Evolutionary conservation across 257 asterid species (phyloP), one percentile per base, ranked within the genome.

Genomic region (Rauvolfia tetraphylla): DNA sequence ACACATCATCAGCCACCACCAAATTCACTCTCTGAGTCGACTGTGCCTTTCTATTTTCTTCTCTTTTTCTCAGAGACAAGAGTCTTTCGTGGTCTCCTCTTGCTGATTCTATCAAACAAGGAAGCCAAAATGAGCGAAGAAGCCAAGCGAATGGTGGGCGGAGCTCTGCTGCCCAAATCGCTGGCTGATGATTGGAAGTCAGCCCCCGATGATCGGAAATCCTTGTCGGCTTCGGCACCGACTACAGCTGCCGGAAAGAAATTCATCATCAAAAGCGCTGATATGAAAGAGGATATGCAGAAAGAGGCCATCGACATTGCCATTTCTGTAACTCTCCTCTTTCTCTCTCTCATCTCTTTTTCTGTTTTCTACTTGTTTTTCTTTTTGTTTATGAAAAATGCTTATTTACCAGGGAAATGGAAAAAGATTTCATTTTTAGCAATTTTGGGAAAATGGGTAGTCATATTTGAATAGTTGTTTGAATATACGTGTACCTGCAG

Each of bases 231-330:
- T 71, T 80, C 97, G 58, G 81, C 72, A 22, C 72, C 84, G 33
- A 42, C 75, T 5, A 69, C 84, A 31, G 71, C 83, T 39, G 34
- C 87, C 51, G 90, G 86, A 29, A 89, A 89, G 84, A 95, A 95
- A 78, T 90, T 89, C 72, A 76, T 84, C 78, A 91, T 95, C 56
- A 95, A 95, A 84, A 95, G 96, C 80, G 97, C 98, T 1, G 99
- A 95, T 79, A 95, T 95, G 99, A 92, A 91, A 79, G 93, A 90
- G 44, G 99, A 95, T 74, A 77, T 95, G 74, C 98, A 95, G 91
- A 93, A 92, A 81, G 97, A 92, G 77, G 99, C 99, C 23, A 75
- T 95, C 78, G 97, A 92, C 79, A 85, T 92, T 80, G 99, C 99
- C 83, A 84, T 95, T 73, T 86, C 89, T 75, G 98, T 95, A 90